Conservation (phyloP, 768 basidiomycete species). For the Lactarius vividus region DNA sequence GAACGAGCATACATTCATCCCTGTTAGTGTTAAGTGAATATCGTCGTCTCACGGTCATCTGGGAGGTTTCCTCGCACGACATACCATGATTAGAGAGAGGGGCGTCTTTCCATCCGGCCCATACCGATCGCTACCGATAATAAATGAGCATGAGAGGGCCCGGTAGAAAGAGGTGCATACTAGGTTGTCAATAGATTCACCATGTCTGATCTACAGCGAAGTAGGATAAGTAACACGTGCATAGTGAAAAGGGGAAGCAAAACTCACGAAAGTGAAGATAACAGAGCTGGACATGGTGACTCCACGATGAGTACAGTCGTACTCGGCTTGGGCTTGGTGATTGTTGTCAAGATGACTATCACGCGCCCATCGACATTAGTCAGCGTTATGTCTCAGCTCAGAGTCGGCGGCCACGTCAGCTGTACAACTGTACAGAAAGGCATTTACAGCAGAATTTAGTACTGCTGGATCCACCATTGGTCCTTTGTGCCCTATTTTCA, state of each 20-base stretch:
- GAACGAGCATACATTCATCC: conserved; percentile 35
- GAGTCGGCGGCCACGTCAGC: not conserved
- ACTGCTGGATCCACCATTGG: too few relatives aligned
- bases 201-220: conserved; percentile 60
- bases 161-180: conserved; percentile 38
- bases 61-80: not conserved
- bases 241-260: not conserved
- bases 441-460: not conserved
- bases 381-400: not conserved
- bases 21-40: conserved; percentile 22
- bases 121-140: conserved; percentile 42
- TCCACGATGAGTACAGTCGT: not conserved
- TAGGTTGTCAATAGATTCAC: conserved; percentile 73
- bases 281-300: conserved; percentile 27
- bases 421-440: not conserved
- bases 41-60: not conserved
- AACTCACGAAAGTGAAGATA: conserved; percentile 34
- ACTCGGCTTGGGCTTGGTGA: not conserved
- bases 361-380: not conserved
- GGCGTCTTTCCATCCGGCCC: conserved; percentile 78
- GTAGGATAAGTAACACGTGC: not conserved
- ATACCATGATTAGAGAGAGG: conserved; percentile 72
- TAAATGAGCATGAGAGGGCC: not conserved
- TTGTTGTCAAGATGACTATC: not conserved
- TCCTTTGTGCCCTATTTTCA: too few relatives aligned